These are phyloP conservation scores for Aspergillus aculeatus DNA, from an alignment of 2,329 filamentous ascomycete species.

Conservation along the genomic window DNA sequence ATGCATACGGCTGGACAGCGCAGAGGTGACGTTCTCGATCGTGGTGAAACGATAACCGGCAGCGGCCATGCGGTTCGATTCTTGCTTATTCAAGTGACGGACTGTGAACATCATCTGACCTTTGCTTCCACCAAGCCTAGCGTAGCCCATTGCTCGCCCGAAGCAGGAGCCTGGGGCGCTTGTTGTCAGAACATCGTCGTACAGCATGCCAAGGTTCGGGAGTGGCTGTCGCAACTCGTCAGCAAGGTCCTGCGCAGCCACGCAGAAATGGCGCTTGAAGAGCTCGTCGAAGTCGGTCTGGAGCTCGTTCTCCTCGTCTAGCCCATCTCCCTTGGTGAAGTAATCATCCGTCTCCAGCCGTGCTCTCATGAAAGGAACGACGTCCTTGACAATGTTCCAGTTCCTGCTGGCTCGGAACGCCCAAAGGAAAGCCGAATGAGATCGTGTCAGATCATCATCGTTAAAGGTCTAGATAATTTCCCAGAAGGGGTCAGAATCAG, in stretches of 20 bases:
- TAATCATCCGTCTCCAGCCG: slow-evolving; percentile 61
- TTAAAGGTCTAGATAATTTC: slow-evolving; percentile 49
- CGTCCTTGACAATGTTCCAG: slow-evolving; percentile 67
- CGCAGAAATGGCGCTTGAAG: slow-evolving; percentile 80
- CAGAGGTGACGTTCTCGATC: slow-evolving; percentile 64
- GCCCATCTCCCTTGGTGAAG: slow-evolving; percentile 44
- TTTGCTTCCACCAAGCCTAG: slow-evolving; percentile 50
- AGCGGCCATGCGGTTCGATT: slow-evolving; percentile 64
- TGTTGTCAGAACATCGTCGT: slow-evolving; percentile 72
- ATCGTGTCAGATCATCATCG: slow-evolving; percentile 71
- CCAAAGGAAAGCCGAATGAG: slow-evolving; percentile 82
- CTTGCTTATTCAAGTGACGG: slow-evolving; percentile 58
- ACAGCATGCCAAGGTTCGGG: slow-evolving; percentile 65
- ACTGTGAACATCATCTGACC: slow-evolving; percentile 82
- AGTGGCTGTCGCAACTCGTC: slow-evolving; percentile 63
- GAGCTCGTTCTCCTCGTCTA: slow-evolving; percentile 50
- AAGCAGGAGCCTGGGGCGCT: slow-evolving; percentile 44
- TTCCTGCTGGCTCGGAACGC: slow-evolving; percentile 77
- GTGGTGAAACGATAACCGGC: slow-evolving; percentile 77
- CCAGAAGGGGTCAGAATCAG: background rate
- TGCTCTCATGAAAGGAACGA: slow-evolving; percentile 69
- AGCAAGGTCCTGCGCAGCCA: slow-evolving; percentile 73
- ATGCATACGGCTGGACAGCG: slow-evolving; percentile 72
- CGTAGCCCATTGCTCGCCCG: slow-evolving; percentile 29
- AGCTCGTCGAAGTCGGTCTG: slow-evolving; percentile 71